phyloP scores from a whole-genome alignment of 2,329 filamentous ascomycete genomes.

The Phyllosticta ampelicida region DNA sequence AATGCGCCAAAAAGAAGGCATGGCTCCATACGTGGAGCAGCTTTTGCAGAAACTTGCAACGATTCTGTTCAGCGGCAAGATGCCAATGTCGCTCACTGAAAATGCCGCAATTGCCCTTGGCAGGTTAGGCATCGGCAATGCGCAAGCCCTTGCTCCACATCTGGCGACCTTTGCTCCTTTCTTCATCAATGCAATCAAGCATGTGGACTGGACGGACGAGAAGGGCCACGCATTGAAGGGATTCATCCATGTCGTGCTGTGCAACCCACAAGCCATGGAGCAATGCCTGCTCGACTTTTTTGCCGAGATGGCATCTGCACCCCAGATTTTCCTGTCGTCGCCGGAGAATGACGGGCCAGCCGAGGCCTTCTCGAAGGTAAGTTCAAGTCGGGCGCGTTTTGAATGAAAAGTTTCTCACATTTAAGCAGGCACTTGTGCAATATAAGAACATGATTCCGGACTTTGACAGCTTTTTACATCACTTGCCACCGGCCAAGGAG shows the following conservation, averaged over 20 bases:
- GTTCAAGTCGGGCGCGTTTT: constrained; percentile 18
- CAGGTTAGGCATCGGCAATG: constrained; percentile 69
- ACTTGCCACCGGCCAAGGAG: constrained; percentile 34
- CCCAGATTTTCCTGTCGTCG: constrained; percentile 43
- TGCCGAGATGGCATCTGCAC: constrained; percentile 64
- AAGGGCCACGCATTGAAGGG: constrained; percentile 90
- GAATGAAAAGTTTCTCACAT: neutral
- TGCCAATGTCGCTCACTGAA: constrained; percentile 79
- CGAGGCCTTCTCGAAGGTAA: constrained; percentile 65
- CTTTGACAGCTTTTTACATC: constrained; percentile 41
- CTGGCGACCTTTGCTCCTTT: constrained; percentile 69
- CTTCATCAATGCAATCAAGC: constrained; percentile 72
- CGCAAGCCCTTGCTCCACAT: constrained; percentile 65
- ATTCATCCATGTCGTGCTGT: constrained; percentile 72
- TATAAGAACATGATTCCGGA: constrained; percentile 47
- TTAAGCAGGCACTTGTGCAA: constrained; percentile 36
- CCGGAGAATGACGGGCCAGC: constrained; percentile 51
- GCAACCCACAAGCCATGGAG: constrained; percentile 89
- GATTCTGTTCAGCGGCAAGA: constrained; percentile 75
- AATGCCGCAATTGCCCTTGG: constrained; percentile 92
- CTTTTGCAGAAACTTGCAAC: constrained; percentile 67
- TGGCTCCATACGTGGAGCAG: constrained; percentile 66
- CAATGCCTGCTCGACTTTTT: constrained; percentile 75
- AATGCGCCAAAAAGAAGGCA: constrained; percentile 59
- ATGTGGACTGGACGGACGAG: constrained; percentile 80